Evolutionary conservation across 2,329 filamentous ascomycete species (phyloP).

Genomic region (Colletotrichum godetiae): DNA sequence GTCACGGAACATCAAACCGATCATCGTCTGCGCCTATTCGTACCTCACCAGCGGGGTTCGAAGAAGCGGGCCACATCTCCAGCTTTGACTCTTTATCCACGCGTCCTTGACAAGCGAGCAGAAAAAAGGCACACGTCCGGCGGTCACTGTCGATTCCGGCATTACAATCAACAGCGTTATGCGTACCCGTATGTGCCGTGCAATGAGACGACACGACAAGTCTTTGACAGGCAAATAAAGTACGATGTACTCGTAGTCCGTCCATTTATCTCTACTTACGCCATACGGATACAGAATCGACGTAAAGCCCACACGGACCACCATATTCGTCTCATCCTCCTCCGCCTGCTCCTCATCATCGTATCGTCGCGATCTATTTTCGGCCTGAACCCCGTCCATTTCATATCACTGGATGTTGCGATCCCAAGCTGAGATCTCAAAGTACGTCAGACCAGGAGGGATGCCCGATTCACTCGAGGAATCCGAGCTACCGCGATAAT

Average conservation of each 20-base stretch:
- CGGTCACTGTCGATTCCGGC: neutral
- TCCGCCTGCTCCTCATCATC: neutral
- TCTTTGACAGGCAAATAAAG: neutral
- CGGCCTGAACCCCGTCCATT: neutral
- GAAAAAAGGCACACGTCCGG: neutral
- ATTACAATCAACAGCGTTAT: neutral
- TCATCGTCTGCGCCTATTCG: conserved; percentile 13
- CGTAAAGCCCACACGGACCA: neutral
- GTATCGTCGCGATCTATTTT: neutral
- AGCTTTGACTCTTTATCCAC: neutral
- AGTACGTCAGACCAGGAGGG: neutral
- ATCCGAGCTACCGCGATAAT: neutral
- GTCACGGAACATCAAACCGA: conserved; percentile 17
- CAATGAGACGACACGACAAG: neutral
- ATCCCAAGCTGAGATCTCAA: neutral
- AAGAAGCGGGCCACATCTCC: neutral
- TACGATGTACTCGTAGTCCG: no score
- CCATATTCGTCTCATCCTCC: neutral
- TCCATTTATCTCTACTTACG: neutral
- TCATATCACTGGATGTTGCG: neutral
- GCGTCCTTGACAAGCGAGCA: neutral
- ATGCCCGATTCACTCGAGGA: neutral
- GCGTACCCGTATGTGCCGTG: neutral
- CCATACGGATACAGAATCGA: neutral
- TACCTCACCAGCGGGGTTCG: neutral